phyloP scores from a whole-genome alignment of 176 grass and related monocot species.

The Ensete ventricosum region DNA sequence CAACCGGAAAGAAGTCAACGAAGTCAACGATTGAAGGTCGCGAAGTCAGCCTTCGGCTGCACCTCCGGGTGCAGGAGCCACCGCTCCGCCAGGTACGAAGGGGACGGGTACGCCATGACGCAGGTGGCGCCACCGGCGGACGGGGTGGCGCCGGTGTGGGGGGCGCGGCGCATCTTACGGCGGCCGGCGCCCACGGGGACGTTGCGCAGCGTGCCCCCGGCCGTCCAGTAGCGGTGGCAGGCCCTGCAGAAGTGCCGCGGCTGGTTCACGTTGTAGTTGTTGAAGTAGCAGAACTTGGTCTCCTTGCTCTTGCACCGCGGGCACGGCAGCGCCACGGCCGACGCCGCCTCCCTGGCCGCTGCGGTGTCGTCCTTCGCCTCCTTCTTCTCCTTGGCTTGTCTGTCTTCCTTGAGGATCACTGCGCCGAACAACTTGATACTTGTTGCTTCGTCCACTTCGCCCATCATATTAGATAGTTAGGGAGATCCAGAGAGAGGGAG shows the following conservation, averaged over 20 bases:
- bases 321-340: conserved; percentile 24
- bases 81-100: neutral
- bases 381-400: neutral
- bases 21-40: neutral
- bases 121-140: neutral
- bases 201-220: conserved; percentile 3
- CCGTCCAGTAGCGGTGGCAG: conserved; percentile 14
- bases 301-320: conserved; percentile 67
- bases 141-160: neutral
- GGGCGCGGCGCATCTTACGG: neutral
- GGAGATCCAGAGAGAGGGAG: neutral
- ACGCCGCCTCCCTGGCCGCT: neutral
- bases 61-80: neutral
- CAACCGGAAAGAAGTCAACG: neutral
- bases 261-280: conserved; percentile 54
- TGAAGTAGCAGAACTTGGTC: conserved; percentile 73
- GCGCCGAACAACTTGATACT: neutral
- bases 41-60: neutral
- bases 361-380: neutral
- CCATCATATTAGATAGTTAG: neutral
- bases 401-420: neutral
- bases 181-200: conserved; percentile 6
- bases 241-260: conserved; percentile 10
- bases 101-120: neutral
- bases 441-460: neutral